Percentiles rank a stretch among this genome's conserved stretches.
Evolutionary conservation across 345 rosid genomes (phyloP).

Genomic region (Ceriops tagal): DNA sequence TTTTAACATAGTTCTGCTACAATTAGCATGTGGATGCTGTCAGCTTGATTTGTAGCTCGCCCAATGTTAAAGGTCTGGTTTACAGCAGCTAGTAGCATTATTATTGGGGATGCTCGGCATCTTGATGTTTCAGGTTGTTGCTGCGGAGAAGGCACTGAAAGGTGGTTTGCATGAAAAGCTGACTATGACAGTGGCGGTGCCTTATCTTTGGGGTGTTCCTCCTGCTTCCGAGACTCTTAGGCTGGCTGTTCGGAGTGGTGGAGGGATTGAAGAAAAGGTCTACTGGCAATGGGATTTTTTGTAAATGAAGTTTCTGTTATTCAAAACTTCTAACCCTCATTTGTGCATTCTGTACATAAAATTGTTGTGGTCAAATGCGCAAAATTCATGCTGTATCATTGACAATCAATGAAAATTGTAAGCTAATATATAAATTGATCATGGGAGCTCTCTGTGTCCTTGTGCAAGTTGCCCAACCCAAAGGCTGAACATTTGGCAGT

Average conservation of each 20-base stretch:
- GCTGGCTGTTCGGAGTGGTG: slow-evolving; percentile 84
- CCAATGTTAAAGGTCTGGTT: background rate
- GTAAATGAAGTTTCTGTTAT: slow-evolving; percentile 24
- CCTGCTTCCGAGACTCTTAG: slow-evolving; percentile 93
- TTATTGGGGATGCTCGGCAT: background rate
- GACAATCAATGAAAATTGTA: background rate
- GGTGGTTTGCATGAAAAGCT: slow-evolving; percentile 87
- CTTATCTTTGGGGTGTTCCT: slow-evolving; percentile 95
- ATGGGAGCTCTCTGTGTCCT: background rate
- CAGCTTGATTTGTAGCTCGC: slow-evolving; percentile 1
- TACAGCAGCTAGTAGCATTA: background rate
- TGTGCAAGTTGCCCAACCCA: background rate
- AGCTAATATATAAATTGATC: background rate
- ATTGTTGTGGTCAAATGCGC: slow-evolving; percentile 28
- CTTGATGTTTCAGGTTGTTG: slow-evolving; percentile 50
- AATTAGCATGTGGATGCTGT: background rate
- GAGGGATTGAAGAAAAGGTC: slow-evolving; percentile 89
- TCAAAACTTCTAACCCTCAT: slow-evolving; percentile 13
- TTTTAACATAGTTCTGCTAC: background rate
- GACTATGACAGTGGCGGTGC: slow-evolving; percentile 87
- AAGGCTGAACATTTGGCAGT: no score
- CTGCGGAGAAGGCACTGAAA: slow-evolving; percentile 71
- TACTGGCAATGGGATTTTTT: slow-evolving; percentile 94
- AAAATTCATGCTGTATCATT: slow-evolving; percentile 16
- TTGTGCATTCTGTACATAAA: slow-evolving; percentile 33